Base-by-base conservation (phyloP, 2,329 filamentous ascomycete species). In the Cordyceps javanica region DNA sequence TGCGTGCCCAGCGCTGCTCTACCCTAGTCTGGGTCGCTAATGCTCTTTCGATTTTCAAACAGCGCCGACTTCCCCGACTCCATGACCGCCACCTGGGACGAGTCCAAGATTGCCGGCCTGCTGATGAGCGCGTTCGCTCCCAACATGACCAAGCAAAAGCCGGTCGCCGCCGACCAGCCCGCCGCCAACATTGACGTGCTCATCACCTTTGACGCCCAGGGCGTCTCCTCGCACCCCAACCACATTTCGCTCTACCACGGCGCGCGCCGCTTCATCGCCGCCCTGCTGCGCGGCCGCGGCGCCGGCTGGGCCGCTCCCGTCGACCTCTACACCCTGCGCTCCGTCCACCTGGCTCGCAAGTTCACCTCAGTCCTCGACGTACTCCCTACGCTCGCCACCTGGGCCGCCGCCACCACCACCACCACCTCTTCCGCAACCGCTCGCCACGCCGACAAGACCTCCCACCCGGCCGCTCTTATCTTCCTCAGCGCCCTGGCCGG, bases 151-250 rank as follows among this genome's bases (percentile, higher is more conserved):
- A 65, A 70, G 53, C 67, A 66, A 57, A 65, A 61, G 59, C 63
- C 70, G n/a, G n/a, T n/a, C 41, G 61, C 68, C 56, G 68, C 69
- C 23, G 66, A 69, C 23, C 66, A 69, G 8, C 75, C 79, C 10
- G 73, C 72, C 1, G 75, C 79, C 52, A 79, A 76, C 54, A 90
- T 96, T 68, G 91, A 96, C 72, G 82, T 88, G 28, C 81, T 99
- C 64, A 78, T 99, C 63, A 99, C 94, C 30, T 99, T 99, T 69
- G 94, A 99, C 75, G 69, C 73, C n/a, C 62, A 74, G 50, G 94
- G 94, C 59, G 80, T 99, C 50, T 96, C 91, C 59, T 83, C 83
- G 44, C 94, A 99, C 73, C 91, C 91, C 23, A 99, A 99, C 77
- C 94, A 99, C 75, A 88, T 89, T 62, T 91, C 91, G 6, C 82